Conservation (phyloP, 306 rosid genomes). For the Quercus mongolica region DNA sequence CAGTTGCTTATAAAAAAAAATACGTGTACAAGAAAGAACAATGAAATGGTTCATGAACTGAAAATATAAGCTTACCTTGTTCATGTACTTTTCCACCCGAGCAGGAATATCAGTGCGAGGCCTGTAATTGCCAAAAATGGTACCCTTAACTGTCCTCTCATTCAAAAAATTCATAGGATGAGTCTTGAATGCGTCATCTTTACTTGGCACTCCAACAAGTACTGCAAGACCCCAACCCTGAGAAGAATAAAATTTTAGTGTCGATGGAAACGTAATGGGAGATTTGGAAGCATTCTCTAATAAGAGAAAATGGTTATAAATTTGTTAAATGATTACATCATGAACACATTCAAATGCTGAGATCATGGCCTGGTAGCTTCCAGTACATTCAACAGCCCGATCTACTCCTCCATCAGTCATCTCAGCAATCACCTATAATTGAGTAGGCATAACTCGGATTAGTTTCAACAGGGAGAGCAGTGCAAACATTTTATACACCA, state of each 20-base stretch:
- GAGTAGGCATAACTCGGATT: too few species aligned
- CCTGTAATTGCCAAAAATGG: constrained; percentile 87
- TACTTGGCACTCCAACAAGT: constrained; percentile 85
- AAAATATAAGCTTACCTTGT: constrained; percentile 20
- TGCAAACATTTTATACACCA: too few species aligned
- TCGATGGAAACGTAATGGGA: background rate
- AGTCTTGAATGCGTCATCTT: constrained; percentile 81
- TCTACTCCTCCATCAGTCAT: constrained; percentile 90
- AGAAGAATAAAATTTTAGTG: background rate
- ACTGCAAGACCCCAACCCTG: constrained; percentile 99
- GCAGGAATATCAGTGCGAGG: constrained; percentile 73
- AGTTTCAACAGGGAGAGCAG: too few species aligned
- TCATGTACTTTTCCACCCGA: constrained; percentile 80
- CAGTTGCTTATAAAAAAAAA: too few species aligned
- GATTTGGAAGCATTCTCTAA: background rate
- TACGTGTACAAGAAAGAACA: background rate
- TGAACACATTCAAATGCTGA: constrained; percentile 94
- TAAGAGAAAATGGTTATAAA: background rate
- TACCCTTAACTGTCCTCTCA: constrained; percentile 88
- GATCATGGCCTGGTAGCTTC: constrained; percentile 80
- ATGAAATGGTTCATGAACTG: background rate
- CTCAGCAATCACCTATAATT: constrained; percentile 59
- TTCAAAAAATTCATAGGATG: constrained; percentile 67
- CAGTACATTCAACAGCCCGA: constrained; percentile 83
- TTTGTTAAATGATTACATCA: constrained; percentile 39